Base-by-base conservation (phyloP, 2,329 filamentous ascomycete species). In the Huntiella bhutanensis region DNA sequence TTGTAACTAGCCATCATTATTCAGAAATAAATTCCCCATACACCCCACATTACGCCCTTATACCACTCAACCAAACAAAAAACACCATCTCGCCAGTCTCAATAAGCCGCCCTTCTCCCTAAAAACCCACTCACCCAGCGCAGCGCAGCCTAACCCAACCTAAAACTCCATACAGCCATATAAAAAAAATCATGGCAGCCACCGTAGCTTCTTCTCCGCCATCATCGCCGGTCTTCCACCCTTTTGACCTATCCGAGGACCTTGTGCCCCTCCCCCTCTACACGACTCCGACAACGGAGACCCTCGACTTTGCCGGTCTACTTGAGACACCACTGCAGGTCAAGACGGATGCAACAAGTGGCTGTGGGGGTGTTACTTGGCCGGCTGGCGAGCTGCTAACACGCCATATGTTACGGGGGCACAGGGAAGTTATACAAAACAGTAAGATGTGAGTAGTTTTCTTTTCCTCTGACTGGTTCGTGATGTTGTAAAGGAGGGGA, bases 291-390 rank as follows among this genome's bases (percentile, higher is more conserved):
- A 67, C 66, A 41, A 70, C 68, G 42, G 67, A 64, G 12, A 60
- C 60, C 19, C 61, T 75, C 45, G 66, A 72, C 55, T 91, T 96
- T 57, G 79, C 82, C 52, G 80, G 82, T 35, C 70, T 91, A 45
- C 69, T 95, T 33, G 62, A 68, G 15, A 65, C 71, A 41, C 77
- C 82, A 8, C 69, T 96, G 51, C 69, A 73, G 50, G 73, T 96
- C 12, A 81, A 83, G 56, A 86, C 95, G 60, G 87, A 96, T 61
- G 71, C 94, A 41, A 75, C 74, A 48, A 75, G 82, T 52, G 91
- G 91, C 51, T 96, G 91, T 60, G 91, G 91, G 42, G 91, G 91
- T 2, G 83, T 92, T 62, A 71, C 92, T 8, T 96, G 91, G 91
- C 88, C 87, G 3, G 88, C 88, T 1, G 91, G 91, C 8, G 82